A percentile compares a stretch with the other conserved stretches of the same genome.
Evolutionary conservation across 768 basidiomycete genomes (phyloP).

Genomic region (Phaeotremella skinneri): DNA sequence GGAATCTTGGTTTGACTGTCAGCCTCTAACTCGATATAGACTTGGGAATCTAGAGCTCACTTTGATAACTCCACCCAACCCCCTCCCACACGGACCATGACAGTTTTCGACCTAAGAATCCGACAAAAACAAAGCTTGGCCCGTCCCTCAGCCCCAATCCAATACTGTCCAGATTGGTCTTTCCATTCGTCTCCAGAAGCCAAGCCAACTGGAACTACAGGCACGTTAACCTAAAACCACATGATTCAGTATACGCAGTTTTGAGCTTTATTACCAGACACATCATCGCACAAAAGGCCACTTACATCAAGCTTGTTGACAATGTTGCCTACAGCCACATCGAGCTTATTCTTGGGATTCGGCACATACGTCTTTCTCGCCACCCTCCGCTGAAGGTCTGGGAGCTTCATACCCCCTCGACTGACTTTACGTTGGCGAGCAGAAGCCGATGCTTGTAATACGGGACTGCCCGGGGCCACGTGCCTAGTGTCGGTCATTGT

Average conservation of each 20-base stretch:
- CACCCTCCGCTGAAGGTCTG: not conserved
- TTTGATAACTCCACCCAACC: slow-evolving; percentile 90
- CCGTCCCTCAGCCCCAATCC: slow-evolving; percentile 86
- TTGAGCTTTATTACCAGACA: no score
- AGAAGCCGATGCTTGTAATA: no score
- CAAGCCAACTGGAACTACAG: slow-evolving; percentile 42
- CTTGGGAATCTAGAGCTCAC: slow-evolving; percentile 56
- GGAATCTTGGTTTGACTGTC: slow-evolving; percentile 24
- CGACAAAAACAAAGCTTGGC: slow-evolving; percentile 86
- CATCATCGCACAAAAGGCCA: no score
- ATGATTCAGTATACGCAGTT: slow-evolving; percentile 4
- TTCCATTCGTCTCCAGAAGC: slow-evolving; percentile 67
- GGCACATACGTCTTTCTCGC: slow-evolving; percentile 70
- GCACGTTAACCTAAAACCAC: slow-evolving; percentile 38
- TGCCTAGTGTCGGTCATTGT: slow-evolving; percentile 58
- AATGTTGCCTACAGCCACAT: slow-evolving; percentile 87
- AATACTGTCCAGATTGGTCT: slow-evolving; percentile 90
- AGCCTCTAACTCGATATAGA: slow-evolving; percentile 2
- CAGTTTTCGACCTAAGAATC: slow-evolving; percentile 83
- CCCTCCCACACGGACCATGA: slow-evolving; percentile 95
- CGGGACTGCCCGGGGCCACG: no score
- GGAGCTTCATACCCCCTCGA: slow-evolving; percentile 44
- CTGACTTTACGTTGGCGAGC: not conserved
- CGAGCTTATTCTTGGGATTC: slow-evolving; percentile 85
- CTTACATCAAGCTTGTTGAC: slow-evolving; percentile 78